Evolutionary conservation across 768 basidiomycete species (phyloP), one percentile per base, ranked within the genome.

Genomic region (Floccularia luteovirens): DNA sequence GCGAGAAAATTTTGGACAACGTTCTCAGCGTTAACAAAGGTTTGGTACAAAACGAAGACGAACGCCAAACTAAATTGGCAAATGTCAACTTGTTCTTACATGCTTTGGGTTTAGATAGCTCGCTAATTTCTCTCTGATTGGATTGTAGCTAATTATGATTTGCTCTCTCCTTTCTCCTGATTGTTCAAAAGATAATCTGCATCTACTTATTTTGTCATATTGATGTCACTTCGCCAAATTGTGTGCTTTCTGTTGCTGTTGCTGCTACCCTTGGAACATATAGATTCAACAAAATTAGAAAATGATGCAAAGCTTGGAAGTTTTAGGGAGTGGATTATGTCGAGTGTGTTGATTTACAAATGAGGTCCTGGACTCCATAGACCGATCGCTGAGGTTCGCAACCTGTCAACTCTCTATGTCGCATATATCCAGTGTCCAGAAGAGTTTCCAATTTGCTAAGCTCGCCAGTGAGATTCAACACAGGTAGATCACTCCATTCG

Each of bases 21-120:
- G 88, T 97, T 23, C 61, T 82, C 48, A 79, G 75, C 38, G 85
- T 81, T 22, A 80, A 81, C 54, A 83, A 87, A 54, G 79, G 84
- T 36, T 81, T 80, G 77, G 69, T 75, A 34, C 59, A 69, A 36
- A 75, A 81, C 48, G 82, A 89, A 59, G 82, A 84, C 40, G 82
- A 86, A 45, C 71, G 81, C 46, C 67, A 72, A 42, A 75, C 81
- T 50, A 90, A 88, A 64, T 66, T 96, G 48, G 79, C 80, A 39
- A 98, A 98, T 61, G 90, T 97, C 52, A 92, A 99, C 64, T 68
- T 94, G 44, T 89, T 90, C 59, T 63, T 90, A 56, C 82, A 87
- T 56, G 87, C 88, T 31, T 66, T 90, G 41, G 83, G 84, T 36
- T 50, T 72, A 60, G 70, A 72, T 51, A 70, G 70, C 51, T 85